Percentiles rank a stretch among this genome's conserved stretches.
Conservation (phyloP, 176 grass and related monocot genomes). For the Echinochloa phyllopogon region DNA sequence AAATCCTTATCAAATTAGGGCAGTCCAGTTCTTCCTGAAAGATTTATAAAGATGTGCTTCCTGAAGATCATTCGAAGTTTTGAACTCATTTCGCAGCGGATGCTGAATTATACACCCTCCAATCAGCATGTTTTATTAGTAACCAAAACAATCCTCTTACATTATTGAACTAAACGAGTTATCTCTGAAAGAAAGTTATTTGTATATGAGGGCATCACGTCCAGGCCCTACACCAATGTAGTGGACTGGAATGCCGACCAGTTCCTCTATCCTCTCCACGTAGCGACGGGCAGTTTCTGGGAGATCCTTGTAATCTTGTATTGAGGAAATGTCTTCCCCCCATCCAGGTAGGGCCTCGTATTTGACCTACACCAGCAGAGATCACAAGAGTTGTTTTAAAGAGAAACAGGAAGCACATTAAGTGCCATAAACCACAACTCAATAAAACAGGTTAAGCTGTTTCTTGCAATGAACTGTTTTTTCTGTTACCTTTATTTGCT, state of each 20-base stretch:
- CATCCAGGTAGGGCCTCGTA: slow-evolving; percentile 87
- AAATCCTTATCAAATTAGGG: neutral
- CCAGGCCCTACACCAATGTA: slow-evolving; percentile 88
- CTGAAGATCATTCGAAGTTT: neutral
- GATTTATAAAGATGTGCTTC: neutral
- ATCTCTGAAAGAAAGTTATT: slow-evolving; percentile 46
- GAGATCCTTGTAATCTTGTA: slow-evolving; percentile 71
- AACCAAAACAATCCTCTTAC: neutral
- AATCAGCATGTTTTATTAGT: neutral
- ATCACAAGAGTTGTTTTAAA: slow-evolving; percentile 19
- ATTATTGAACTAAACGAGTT: neutral
- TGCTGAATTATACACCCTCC: slow-evolving; percentile 2
- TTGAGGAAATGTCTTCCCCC: slow-evolving; percentile 75
- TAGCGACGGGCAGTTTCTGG: slow-evolving; percentile 72
- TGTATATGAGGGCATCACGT: slow-evolving; percentile 91
- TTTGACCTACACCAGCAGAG: slow-evolving; percentile 67
- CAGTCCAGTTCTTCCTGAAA: neutral
- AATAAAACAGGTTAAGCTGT: neutral
- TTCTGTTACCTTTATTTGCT: slow-evolving; percentile 66
- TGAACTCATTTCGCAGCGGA: neutral
- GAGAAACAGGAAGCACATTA: neutral
- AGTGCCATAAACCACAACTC: neutral
- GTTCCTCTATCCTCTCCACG: slow-evolving; percentile 87
- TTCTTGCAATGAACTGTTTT: neutral
- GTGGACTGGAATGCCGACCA: slow-evolving; percentile 83